Base-by-base conservation (phyloP, 2,329 filamentous ascomycete species). In the Stagonosporopsis cucurbitacearum region DNA sequence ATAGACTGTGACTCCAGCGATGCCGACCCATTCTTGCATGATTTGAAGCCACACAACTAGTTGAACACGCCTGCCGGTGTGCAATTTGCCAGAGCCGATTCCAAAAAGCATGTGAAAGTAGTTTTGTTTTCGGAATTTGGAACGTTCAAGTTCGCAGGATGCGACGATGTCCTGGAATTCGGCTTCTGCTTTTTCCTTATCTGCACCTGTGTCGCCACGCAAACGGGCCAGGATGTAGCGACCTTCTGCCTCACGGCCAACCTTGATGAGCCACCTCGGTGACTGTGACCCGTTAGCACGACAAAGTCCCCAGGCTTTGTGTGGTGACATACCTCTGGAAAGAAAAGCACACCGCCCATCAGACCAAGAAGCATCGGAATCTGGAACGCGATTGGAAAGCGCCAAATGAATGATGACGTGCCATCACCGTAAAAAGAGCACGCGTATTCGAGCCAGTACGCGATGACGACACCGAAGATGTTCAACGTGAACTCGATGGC, bases 401-500 rank as follows among this genome's bases (percentile, higher is more conserved):
- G 78, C 86, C 87, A 89, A 36, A 82, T 81, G 64, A 89, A 82
- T 0, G 82, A 75, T 0, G 84, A 86, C 1, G 75, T 77, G 11
- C 84, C 84, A 30, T 81, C 79, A 54, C 87, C 81, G 60, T 86
- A 82, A 66, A 85, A 89, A 0, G 84, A 85, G 9, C 85, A 77
- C 2, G 85, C 86, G 59, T 72, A 79, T 47, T 78, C 76, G 9
- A 80, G 63, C 77, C 77, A 79, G 58, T 89, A 89, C 3, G 82
- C 75, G 32, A 87, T 78, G 19, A 87, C 84, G 0, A 90, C 86
- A 65, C 88, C 88, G 43, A 89, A 86, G 57, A 90, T 90, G 67
- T 91, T 91, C 8, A 90, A 73, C 0, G 87, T 90, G 59, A 91
- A 91, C 65, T 91, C 88, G 50, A 89, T 86, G 9, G 87, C 86